Percentiles rank a stretch among this genome's conserved stretches.
These are phyloP conservation scores for Leucosporidium yakuticum DNA, from an alignment of 768 basidiomycete genomes.

Conservation along the genomic window DNA sequence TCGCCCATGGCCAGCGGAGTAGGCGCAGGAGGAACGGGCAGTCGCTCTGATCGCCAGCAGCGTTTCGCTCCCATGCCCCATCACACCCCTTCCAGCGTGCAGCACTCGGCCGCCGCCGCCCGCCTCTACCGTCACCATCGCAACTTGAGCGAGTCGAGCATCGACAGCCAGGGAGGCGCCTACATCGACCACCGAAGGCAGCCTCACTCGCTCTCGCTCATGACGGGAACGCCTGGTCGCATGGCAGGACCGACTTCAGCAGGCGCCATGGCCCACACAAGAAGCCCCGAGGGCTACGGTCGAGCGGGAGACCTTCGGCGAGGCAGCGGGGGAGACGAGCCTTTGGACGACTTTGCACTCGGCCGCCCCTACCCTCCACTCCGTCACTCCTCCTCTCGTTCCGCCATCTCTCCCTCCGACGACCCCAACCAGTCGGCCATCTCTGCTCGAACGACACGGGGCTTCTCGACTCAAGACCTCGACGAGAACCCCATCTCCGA, in stretches of 20 bases:
- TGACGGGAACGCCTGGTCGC: not conserved
- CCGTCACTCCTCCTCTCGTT: not conserved
- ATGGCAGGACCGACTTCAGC: not conserved
- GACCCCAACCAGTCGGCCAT: not conserved
- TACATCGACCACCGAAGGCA: slow-evolving; percentile 40
- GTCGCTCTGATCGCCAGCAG: not conserved
- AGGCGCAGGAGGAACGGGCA: not conserved
- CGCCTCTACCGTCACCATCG: slow-evolving; percentile 37
- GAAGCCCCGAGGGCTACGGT: slow-evolving; percentile 7
- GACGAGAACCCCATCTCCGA: slow-evolving; percentile 29
- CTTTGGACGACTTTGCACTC: slow-evolving; percentile 6
- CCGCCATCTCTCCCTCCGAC: not conserved
- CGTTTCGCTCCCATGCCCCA: slow-evolving; percentile 1
- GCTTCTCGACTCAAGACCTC: slow-evolving; percentile 14
- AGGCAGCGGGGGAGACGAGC: slow-evolving; percentile 16
- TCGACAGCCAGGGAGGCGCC: slow-evolving; percentile 38
- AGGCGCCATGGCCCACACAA: not conserved
- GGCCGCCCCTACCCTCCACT: slow-evolving; percentile 11
- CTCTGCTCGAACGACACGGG: slow-evolving; percentile 9
- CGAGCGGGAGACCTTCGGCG: not conserved
- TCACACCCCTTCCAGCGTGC: slow-evolving; percentile 1
- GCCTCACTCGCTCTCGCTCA: slow-evolving; percentile 32
- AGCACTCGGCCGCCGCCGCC: slow-evolving; percentile 26
- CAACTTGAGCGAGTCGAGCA: slow-evolving; percentile 38
- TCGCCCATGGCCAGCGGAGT: slow-evolving; percentile 4